Percentiles rank a stretch among this genome's conserved stretches.
These are phyloP conservation scores for Juncus inflexus DNA, from an alignment of 176 grass and related monocot species.

Conservation along the genomic window DNA sequence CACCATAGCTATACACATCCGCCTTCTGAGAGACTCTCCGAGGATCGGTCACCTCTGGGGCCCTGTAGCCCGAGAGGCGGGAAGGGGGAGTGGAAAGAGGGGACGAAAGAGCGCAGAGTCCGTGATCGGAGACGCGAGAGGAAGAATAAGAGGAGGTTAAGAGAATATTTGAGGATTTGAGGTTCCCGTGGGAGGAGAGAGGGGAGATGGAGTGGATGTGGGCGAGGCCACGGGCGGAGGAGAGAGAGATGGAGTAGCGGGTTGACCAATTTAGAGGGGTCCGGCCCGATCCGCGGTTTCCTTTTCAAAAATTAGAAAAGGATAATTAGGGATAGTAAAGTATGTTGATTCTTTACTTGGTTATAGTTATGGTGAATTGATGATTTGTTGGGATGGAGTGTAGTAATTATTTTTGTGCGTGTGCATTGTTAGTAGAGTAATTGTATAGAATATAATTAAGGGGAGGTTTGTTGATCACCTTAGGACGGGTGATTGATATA, in stretches of 20 bases:
- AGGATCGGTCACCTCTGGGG: slow-evolving; percentile 86
- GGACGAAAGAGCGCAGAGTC: slow-evolving; percentile 69
- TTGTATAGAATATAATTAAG: too few relatives aligned
- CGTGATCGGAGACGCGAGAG: slow-evolving; percentile 78
- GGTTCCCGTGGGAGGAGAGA: slow-evolving; percentile 87
- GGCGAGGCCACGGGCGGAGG: slow-evolving; percentile 54
- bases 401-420: too few relatives aligned
- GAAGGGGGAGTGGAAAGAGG: slow-evolving; percentile 42
- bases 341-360: too few relatives aligned
- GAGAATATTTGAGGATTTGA: slow-evolving; percentile 97
- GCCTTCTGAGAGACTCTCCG: slow-evolving; percentile 60
- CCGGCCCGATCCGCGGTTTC: slow-evolving; percentile 73
- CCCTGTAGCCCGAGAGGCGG: slow-evolving; percentile 77
- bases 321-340: too few relatives aligned
- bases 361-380: too few relatives aligned
- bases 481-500: too few relatives aligned
- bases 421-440: too few relatives aligned
- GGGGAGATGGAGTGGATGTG: slow-evolving; percentile 73
- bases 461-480: too few relatives aligned
- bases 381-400: too few relatives aligned
- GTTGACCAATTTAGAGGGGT: slow-evolving; percentile 91
- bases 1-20: slow-evolving; percentile 54
- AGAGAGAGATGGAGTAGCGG: slow-evolving; percentile 55
- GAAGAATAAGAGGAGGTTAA: slow-evolving; percentile 81
- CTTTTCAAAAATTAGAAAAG: slow-evolving; percentile 25